phyloP scores from a whole-genome alignment of 2,329 filamentous ascomycete species.

The Proliferodiscus dingleyae region DNA sequence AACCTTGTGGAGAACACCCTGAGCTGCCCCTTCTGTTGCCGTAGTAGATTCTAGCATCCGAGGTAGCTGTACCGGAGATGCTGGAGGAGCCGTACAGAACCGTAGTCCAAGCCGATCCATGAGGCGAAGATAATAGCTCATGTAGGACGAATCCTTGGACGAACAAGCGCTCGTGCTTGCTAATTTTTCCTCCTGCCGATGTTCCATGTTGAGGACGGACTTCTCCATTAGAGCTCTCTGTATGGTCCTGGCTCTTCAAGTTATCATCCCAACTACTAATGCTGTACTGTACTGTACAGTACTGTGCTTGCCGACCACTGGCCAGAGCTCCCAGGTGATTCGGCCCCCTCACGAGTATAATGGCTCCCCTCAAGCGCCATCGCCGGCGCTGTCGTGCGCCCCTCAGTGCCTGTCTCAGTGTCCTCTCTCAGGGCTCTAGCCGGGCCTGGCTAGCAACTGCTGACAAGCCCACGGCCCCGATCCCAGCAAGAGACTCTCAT shows the following conservation, averaged over 20 bases:
- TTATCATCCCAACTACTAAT: no score
- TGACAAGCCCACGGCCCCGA: neutral
- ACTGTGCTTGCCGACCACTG: neutral
- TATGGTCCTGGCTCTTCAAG: no score
- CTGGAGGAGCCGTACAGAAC: neutral
- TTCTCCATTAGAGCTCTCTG: no score
- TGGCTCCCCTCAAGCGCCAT: slow-evolving; percentile 4
- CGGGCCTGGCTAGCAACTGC: no score
- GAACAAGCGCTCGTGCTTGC: neutral
- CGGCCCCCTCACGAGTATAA: no score
- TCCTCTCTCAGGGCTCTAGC: no score
- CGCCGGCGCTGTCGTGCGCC: slow-evolving; percentile 2
- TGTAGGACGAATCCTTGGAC: no score
- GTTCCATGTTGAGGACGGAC: no score
- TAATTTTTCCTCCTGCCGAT: no score
- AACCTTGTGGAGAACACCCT: neutral
- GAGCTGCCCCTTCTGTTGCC: neutral
- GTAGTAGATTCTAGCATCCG: neutral
- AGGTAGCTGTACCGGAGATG: neutral
- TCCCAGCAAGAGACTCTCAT: slow-evolving; percentile 4
- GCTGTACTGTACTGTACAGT: neutral
- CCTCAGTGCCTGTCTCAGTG: no score
- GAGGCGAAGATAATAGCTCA: neutral
- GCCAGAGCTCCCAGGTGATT: no score
- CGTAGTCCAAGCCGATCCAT: neutral